Conservation (phyloP, 1,284 basidiomycete species). For the Tilletia indica region DNA sequence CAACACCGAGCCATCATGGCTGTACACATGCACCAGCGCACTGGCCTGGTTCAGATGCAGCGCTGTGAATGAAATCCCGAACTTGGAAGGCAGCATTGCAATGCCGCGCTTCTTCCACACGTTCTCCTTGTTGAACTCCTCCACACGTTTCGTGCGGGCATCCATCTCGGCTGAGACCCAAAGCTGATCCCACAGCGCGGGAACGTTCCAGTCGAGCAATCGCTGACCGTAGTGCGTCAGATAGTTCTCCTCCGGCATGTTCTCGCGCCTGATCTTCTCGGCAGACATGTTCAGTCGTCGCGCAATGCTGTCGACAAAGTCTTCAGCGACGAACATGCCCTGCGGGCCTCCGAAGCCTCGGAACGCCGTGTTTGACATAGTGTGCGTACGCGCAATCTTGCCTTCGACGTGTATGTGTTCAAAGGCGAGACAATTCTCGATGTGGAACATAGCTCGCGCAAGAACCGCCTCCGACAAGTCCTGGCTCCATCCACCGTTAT, state of each 20-base stretch:
- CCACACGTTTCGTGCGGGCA: conserved; percentile 42
- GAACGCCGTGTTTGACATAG: conserved; percentile 57
- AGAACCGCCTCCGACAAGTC: conserved; percentile 55
- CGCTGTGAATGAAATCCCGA: conserved; percentile 55
- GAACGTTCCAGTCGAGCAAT: conserved; percentile 56
- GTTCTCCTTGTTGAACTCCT: conserved; percentile 52
- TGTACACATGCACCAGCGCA: conserved; percentile 54
- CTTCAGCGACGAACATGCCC: conserved; percentile 55
- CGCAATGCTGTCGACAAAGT: conserved; percentile 53
- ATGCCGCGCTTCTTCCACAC: conserved; percentile 56
- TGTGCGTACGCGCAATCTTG: conserved; percentile 55
- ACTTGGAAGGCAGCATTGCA: conserved; percentile 54
- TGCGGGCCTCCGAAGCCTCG: conserved; percentile 57
- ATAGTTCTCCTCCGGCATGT: conserved; percentile 55
- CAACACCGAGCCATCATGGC: conserved; percentile 51
- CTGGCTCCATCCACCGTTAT: conserved; percentile 56
- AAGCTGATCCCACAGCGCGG: conserved; percentile 49
- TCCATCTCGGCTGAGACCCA: conserved; percentile 45
- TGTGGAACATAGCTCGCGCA: conserved; percentile 56
- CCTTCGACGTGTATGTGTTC: conserved; percentile 51
- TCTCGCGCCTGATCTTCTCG: conserved; percentile 53
- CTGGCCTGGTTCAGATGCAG: conserved; percentile 56
- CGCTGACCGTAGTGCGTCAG: conserved; percentile 55
- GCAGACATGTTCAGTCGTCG: conserved; percentile 48
- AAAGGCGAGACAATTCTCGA: conserved; percentile 52